Conservation (phyloP, 2,329 filamentous ascomycete genomes). For the Sarocladium oryzae region DNA sequence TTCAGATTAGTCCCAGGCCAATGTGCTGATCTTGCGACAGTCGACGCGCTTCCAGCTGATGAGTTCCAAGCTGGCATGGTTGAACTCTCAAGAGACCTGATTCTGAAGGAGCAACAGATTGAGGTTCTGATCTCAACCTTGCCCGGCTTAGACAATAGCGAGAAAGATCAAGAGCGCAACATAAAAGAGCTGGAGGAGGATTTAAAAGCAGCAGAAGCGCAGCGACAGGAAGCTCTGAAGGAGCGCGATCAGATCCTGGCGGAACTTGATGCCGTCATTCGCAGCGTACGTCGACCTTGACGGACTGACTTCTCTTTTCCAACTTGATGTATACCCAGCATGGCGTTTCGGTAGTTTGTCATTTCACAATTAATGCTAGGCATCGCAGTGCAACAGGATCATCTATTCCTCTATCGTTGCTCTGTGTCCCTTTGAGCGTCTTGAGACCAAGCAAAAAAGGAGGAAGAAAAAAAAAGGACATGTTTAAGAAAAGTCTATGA, state of each 20-base stretch:
- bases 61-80: constrained; percentile 61
- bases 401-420: no score
- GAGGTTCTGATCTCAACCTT: constrained; percentile 68
- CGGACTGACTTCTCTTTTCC: neutral
- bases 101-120: constrained; percentile 77
- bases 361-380: no score
- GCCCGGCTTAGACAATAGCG: constrained; percentile 72
- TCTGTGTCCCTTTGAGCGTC: no score
- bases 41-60: constrained; percentile 55
- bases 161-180: constrained; percentile 65
- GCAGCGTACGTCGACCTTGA: constrained; percentile 48
- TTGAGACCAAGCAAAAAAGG: no score
- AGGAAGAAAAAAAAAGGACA: no score
- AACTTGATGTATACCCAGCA: constrained; percentile 16
- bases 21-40: constrained; percentile 26
- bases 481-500: no score
- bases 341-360: constrained; percentile 18
- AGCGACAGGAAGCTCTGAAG: constrained; percentile 55
- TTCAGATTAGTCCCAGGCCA: no score
- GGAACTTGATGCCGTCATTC: constrained; percentile 55
- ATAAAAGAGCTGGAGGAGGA: constrained; percentile 61
- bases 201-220: constrained; percentile 54
- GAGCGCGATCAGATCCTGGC: constrained; percentile 56
- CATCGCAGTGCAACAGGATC: no score
- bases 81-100: constrained; percentile 69